Evolutionary conservation across 345 rosid species (phyloP).

Genomic region (Stellera chamaejasme): DNA sequence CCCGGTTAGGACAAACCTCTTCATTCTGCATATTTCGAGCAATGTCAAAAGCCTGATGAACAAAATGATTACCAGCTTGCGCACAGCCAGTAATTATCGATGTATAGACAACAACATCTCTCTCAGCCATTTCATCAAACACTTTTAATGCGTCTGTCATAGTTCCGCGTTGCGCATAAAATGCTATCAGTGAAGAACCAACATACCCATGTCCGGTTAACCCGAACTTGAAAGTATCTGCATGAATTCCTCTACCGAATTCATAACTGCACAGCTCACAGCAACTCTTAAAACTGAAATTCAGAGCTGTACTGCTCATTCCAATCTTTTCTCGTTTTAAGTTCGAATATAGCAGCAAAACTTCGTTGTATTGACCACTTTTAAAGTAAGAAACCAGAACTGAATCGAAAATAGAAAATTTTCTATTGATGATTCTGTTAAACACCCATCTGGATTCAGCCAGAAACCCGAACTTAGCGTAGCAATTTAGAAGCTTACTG

Average conservation of each 20-base stretch:
- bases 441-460: constrained; percentile 21
- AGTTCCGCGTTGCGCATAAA: constrained; percentile 15
- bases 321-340: constrained; percentile 16
- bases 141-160: constrained; percentile 21
- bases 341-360: constrained; percentile 19
- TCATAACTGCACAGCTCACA: constrained; percentile 13
- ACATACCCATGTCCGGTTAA: constrained; percentile 12
- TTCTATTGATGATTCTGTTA: constrained; percentile 10
- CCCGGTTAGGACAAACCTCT: constrained; percentile 21
- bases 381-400: constrained; percentile 18
- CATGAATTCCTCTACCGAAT: constrained; percentile 25
- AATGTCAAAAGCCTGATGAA: constrained; percentile 20
- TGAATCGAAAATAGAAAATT: constrained; percentile 18
- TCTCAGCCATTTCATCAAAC: constrained; percentile 23
- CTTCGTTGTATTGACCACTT: constrained; percentile 16
- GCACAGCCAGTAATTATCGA: constrained; percentile 22
- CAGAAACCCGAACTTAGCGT: constrained; percentile 14
- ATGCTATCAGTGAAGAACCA: constrained; percentile 21
- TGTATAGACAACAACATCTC: constrained; percentile 26
- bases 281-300: constrained; percentile 21
- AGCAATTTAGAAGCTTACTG: constrained; percentile 16
- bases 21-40: constrained; percentile 19
- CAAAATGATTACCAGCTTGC: constrained; percentile 7
- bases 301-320: constrained; percentile 13
- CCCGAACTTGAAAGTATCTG: constrained; percentile 22